A percentile compares a stretch with the other conserved stretches of the same genome.
Conservation (phyloP, 2,329 filamentous ascomycete genomes). For the Epichloe gansuensis region DNA sequence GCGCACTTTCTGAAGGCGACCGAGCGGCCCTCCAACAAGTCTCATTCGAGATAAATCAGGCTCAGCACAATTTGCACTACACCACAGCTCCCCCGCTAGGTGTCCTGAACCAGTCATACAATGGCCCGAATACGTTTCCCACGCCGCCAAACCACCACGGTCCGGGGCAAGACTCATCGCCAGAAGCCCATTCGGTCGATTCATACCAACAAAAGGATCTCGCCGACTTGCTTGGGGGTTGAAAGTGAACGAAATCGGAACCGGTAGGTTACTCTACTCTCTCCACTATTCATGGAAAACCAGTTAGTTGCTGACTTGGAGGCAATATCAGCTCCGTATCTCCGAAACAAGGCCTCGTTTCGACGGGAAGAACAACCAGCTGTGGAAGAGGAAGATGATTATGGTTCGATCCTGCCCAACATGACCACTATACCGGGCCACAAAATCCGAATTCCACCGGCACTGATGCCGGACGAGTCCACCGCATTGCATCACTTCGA, state of each 20-base stretch:
- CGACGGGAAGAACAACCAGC: conserved; percentile 47
- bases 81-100: conserved; percentile 37
- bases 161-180: conserved; percentile 24
- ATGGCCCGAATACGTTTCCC: conserved; percentile 37
- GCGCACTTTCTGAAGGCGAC: conserved; percentile 34
- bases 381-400: conserved; percentile 61
- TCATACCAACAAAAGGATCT: conserved; percentile 60
- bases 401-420: conserved; percentile 56
- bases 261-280: conserved; percentile 44
- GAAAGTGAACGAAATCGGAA: conserved; percentile 76
- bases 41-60: conserved; percentile 32
- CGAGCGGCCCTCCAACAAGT: conserved; percentile 34
- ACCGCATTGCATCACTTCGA: conserved; percentile 76
- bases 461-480: conserved; percentile 83
- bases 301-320: background rate
- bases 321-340: conserved; percentile 57
- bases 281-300: background rate
- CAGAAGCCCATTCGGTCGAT: conserved; percentile 45
- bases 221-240: conserved; percentile 74
- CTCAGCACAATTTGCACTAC: conserved; percentile 41
- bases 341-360: conserved; percentile 50
- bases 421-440: conserved; percentile 56
- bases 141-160: conserved; percentile 32
- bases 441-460: conserved; percentile 77
- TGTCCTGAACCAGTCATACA: conserved; percentile 40